Percentiles rank a stretch among this genome's conserved stretches.
Evolutionary conservation across 2,329 filamentous ascomycete species (phyloP).

Genomic region (Ophiostoma tasmaniense): DNA sequence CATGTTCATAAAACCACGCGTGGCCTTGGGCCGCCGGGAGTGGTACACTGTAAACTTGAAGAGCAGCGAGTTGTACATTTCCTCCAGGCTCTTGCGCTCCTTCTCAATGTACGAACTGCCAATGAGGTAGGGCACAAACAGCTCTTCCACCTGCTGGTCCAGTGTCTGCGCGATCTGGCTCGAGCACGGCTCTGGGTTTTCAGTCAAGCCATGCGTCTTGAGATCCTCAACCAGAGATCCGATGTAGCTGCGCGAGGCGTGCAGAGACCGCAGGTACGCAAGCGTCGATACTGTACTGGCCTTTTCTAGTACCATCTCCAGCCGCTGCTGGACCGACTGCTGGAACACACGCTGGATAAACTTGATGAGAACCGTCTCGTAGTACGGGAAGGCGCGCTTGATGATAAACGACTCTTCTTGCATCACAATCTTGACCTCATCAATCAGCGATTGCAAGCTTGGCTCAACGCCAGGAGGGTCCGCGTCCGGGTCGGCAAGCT

Average conservation of each 20-base stretch:
- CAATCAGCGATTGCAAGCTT: constrained; percentile 81
- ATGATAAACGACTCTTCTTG: constrained; percentile 97
- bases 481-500: constrained; percentile 85
- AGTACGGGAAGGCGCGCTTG: constrained; percentile 90
- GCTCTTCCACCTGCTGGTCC: constrained; percentile 66
- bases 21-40: constrained; percentile 74
- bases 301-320: constrained; percentile 94
- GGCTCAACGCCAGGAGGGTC: constrained; percentile 88
- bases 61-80: constrained; percentile 79
- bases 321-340: constrained; percentile 90
- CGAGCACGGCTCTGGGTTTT: constrained; percentile 86
- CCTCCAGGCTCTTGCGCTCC: constrained; percentile 62
- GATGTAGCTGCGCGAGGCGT: constrained; percentile 86
- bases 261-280: constrained; percentile 81
- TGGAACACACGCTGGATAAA: constrained; percentile 96
- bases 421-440: constrained; percentile 91
- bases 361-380: constrained; percentile 84
- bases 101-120: constrained; percentile 63
- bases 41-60: constrained; percentile 98
- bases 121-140: constrained; percentile 63
- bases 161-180: constrained; percentile 72
- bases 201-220: constrained; percentile 87
- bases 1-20: constrained; percentile 86
- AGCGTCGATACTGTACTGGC: constrained; percentile 85
- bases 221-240: constrained; percentile 81